Percentiles rank a stretch among this genome's conserved stretches.
Conservation (phyloP, 345 rosid genomes). For the Camelina sativa region DNA sequence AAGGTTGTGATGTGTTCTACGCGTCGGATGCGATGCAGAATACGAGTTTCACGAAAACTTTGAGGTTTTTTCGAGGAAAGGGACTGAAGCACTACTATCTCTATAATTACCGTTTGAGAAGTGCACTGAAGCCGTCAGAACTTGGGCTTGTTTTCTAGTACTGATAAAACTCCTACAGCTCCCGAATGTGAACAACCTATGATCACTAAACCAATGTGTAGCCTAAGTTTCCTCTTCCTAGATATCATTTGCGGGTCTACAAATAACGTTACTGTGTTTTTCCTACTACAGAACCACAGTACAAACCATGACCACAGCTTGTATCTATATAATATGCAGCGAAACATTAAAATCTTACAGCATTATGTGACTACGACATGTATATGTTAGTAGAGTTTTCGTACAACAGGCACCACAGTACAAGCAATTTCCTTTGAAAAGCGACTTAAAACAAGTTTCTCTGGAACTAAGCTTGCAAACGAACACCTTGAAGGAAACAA, state of each 20-base stretch:
- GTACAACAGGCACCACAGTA: too few relatives aligned
- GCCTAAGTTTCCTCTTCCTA: background rate
- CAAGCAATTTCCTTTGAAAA: too few relatives aligned
- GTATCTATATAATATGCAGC: too few relatives aligned
- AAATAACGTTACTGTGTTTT: background rate
- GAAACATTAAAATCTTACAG: too few relatives aligned
- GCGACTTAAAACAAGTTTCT: too few relatives aligned
- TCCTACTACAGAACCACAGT: too few relatives aligned
- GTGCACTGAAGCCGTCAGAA: constrained; percentile 56
- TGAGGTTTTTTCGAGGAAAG: constrained; percentile 68
- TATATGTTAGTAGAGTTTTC: too few relatives aligned
- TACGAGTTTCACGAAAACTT: constrained; percentile 65
- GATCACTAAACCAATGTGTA: background rate
- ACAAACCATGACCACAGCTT: too few relatives aligned
- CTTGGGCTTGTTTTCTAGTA: constrained; percentile 76
- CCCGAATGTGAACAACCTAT: background rate
- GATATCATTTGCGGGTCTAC: background rate
- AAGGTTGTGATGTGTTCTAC: constrained; percentile 72
- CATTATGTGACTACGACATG: constrained; percentile 11
- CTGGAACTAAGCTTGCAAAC: too few relatives aligned
- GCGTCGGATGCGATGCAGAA: constrained; percentile 77
- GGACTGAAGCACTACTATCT: constrained; percentile 67
- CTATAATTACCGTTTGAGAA: constrained; percentile 59
- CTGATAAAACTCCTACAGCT: background rate
- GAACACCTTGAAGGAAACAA: too few relatives aligned